Evolutionary conservation across 768 basidiomycete species (phyloP), one percentile per base, ranked within the genome.

Genomic region (Auriculariales sp.): DNA sequence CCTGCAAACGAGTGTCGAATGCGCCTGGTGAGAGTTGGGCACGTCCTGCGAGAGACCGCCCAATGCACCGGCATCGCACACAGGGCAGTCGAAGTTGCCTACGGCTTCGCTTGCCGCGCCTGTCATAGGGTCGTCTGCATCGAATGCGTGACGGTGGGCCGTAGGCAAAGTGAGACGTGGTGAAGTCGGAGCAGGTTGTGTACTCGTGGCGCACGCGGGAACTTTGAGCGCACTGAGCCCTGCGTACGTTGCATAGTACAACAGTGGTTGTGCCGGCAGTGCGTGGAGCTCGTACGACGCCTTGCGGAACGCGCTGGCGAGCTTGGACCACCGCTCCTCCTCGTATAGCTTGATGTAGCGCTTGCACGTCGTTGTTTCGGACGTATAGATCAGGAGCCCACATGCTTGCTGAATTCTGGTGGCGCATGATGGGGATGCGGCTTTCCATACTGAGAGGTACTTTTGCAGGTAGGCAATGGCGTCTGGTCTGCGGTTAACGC

Each of bases 291-390:
- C 78, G 63, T 93, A 90, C 50, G 93, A 87, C 0, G 91, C 86
- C 4, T 78, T 66, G 19, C 91, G 81, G 72, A 98, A 97, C 2
- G 82, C 75, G 47, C 75, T 72, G 22, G 82, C 74, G 31, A 98
- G 77, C 3, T 66, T 67, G 6, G 64, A 60, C 95, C 95, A 98
- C 1, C 93, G 79, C 4, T 71, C 70, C 4, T 66, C 68, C 57
- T 92, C 86, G 62, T 95, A 98, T 29, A 98, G 65, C 6, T 83
- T 78, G 89, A 83, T 82, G 69, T 97, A 98, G 24, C 81, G 77
- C 5, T 73, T 75, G 54, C 83, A 88, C 2, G 71, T 70, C 3
- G 87, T 92, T 5, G 73, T 71, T 24, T 19, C 39, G 11, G 84
- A 71, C 47, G 71, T 68, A 53, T 83, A 88, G 0, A 85, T 87